Evolutionary conservation across 73 alveolate genomes (phyloP), one percentile per base, ranked within the genome.

Genomic region (Paraurostyla sp.): DNA sequence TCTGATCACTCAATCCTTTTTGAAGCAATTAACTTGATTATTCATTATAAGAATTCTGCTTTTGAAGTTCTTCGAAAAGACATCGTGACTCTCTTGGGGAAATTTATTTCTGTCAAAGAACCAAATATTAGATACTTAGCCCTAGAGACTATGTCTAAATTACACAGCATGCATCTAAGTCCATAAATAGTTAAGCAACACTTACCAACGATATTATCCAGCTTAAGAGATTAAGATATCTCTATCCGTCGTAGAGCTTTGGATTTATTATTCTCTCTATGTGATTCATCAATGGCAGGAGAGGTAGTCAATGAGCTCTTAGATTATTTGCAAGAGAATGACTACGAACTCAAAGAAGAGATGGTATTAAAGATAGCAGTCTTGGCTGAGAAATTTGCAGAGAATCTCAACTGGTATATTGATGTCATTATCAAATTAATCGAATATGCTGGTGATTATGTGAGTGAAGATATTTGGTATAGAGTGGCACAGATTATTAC

Each of bases 391-490:
- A 96, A 93, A 83, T 98, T 92, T 87, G 99, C 99, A 42, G 96
- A 93, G 40, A 96, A 98, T 82, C 93, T 96, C 68, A 92, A 94
- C 78, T 98, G 99, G 99, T 98, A 97, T 85, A 96, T 97, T 30
- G 99, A 98, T 92, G 99, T 97, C 15, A 94, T 98, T 60, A 95
- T 98, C 30, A 97, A 96, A 88, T 92, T 98, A 91, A 96, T 98
- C 57, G 98, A 96, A 88, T 95, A 94, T 43, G 98, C 99, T 0
- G 99, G 99, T 33, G 99, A 98, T 90, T 97, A 95, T 90, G 99
- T 98, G 0, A 92, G 98, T 49, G 99, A 98, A 29, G 99, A 98
- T 75, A 96, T 98, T 35, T 96, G 99, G 95, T 96, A 90, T 80
- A 91, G 99, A 90, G 95, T 98, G 48, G 96, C 96, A 0, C 96